A percentile compares a stretch with the other conserved stretches of the same genome.
These are phyloP conservation scores for Salix dunnii DNA, from an alignment of 345 rosid genomes.

Conservation along the genomic window DNA sequence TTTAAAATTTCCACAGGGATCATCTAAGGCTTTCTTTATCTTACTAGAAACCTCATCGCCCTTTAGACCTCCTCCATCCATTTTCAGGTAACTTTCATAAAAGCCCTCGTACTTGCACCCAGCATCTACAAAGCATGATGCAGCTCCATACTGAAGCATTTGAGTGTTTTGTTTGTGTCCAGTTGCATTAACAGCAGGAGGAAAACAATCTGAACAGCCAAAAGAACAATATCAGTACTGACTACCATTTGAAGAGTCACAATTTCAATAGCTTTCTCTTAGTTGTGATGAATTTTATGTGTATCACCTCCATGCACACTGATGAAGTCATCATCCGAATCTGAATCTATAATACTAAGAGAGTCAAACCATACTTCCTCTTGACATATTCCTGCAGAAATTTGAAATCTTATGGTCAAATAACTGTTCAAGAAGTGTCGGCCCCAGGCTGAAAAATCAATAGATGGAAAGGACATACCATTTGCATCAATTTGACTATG, in stretches of 20 bases:
- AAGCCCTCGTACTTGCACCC: slow-evolving; percentile 51
- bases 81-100: slow-evolving; percentile 55
- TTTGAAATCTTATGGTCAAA: not conserved
- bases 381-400: slow-evolving; percentile 49
- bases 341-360: slow-evolving; percentile 68
- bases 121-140: slow-evolving; percentile 43
- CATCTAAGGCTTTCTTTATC: slow-evolving; percentile 39
- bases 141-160: slow-evolving; percentile 47
- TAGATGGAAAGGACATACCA: slow-evolving; percentile 28
- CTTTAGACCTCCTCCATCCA: slow-evolving; percentile 34
- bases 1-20: slow-evolving; percentile 35
- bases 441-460: not conserved
- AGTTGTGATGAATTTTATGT: not conserved
- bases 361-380: slow-evolving; percentile 87
- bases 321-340: slow-evolving; percentile 68
- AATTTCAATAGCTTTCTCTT: not conserved
- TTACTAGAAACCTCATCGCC: slow-evolving; percentile 8
- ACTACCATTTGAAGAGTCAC: not conserved
- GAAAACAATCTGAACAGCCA: slow-evolving; percentile 35
- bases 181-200: slow-evolving; percentile 28
- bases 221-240: not conserved
- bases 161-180: slow-evolving; percentile 40
- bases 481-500: slow-evolving; percentile 57
- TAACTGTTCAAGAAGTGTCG: not conserved
- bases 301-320: slow-evolving; percentile 51